Percentiles rank a stretch among this genome's conserved stretches.
phyloP scores from a whole-genome alignment of 495 filamentous ascomycete genomes.

The Hyaloscypha finlandica region DNA sequence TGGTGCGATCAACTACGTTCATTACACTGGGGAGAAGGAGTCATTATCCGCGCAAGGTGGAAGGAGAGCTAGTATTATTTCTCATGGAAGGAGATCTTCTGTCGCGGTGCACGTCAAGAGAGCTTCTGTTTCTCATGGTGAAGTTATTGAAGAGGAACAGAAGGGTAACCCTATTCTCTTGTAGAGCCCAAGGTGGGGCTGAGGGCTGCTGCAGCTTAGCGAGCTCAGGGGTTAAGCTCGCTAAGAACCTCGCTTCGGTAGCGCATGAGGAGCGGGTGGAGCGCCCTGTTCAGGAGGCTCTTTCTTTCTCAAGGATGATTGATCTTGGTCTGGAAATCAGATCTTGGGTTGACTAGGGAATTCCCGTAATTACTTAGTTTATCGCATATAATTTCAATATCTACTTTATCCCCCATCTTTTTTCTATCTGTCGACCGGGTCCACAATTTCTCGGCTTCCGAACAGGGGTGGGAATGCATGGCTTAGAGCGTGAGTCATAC shows the following conservation, averaged over 20 bases:
- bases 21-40: constrained; percentile 19
- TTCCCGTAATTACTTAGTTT: too few species aligned
- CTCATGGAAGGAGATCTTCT: constrained; percentile 3
- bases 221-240: not conserved
- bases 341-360: too few species aligned
- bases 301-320: too few species aligned
- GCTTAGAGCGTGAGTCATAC: not conserved
- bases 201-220: not conserved
- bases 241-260: too few species aligned
- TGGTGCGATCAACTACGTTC: constrained; percentile 21
- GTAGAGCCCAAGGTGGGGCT: not conserved
- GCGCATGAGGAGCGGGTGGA: too few species aligned
- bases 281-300: too few species aligned
- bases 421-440: too few species aligned
- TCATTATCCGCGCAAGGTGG: not conserved
- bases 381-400: too few species aligned
- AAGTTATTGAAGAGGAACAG: constrained; percentile 10
- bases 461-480: not conserved
- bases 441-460: too few species aligned
- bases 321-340: too few species aligned
- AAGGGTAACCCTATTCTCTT: constrained; percentile 20
- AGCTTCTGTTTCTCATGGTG: not conserved
- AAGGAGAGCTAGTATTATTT: constrained; percentile 8
- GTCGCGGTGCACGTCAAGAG: constrained; percentile 18
- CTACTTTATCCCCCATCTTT: too few species aligned